Base-by-base conservation (phyloP, 176 grass and related monocot species). In the Ensete ventricosum region DNA sequence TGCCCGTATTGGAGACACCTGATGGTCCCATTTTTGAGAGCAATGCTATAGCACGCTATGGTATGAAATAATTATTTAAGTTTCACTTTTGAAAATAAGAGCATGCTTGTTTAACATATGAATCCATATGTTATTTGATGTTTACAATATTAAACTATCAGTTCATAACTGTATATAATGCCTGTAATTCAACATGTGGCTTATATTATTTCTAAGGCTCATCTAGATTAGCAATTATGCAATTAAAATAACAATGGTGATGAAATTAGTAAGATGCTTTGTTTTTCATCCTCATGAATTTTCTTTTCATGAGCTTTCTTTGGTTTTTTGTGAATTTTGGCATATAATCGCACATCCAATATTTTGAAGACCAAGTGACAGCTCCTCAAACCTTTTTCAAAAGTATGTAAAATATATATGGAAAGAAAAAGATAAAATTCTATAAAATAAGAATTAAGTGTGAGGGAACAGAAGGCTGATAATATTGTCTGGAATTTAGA, bases 1-100 rank as follows among this genome's bases (percentile, higher is more conserved):
- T 96, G 69, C 87, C 92, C 69, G 83, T 92, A n/a, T 68, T 96
- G 72, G 84, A 96, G 85, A 96, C 92, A 50, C 79, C 87, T 73
- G 92, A 92, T 13, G 84, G 92, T 8, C 11, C 87, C 14, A 1
- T 96, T 79, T 96, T 92, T 80, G 87, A 96, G 81, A 96, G 92
- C 76, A 92, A 92, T 82, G 87, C 87, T 7, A 96, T 96, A 55
- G 87, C 87, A 51, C 76, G 89, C 64, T 92, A 92, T 78, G 79
- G 92, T 92, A 90, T 73, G 50, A 62, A 58, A 19, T 25, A 26
- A 19, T 79, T 14, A 43, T 43, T 58, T 17, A 17, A 9, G 6
- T 19, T n/a, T 12, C 50, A 52, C 9, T 52, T 14, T 52, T 72
- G 19, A n/a, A 53, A 53, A 49, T 72, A 9, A 23, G 11, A 12